Evolutionary conservation across 2,329 filamentous ascomycete genomes (phyloP), one percentile per base, ranked within the genome.

Genomic region (Stagonosporopsis tanaceti): DNA sequence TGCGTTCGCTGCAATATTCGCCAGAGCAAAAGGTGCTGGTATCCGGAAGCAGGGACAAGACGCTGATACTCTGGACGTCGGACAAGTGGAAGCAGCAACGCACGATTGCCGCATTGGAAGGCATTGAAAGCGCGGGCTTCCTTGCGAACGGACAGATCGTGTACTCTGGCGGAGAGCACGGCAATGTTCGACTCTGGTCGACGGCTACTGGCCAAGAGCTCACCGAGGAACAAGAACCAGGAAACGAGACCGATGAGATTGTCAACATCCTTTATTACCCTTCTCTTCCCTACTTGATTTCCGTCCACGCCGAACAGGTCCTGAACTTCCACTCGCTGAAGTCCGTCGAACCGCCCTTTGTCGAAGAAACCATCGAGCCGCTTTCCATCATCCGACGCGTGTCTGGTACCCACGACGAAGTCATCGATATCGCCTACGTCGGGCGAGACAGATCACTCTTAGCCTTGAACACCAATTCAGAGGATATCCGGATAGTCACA

Each of bases 341-440:
- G 72, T 47, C 84, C 71, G 46, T 85, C 65, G 52, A 73, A 25
- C 65, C 71, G 32, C 58, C 74, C 52, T 59, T 70, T 77, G 57
- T 70, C 69, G 62, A 78, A 57, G 66, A 82, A 72, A 68, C 80
- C 77, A 71, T 90, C 78, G 75, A 79, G n/a, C 79, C 85, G n/a
- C 75, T 89, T 24, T 81, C 84, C 9, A 70, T 88, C 0, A 84
- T 91, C 41, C 87, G 91, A 65, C 87, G 92, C 41, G 96, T 99
- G 65, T 97, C 94, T 4, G 96, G 95, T 50, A 97, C 95, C 6
- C 93, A 98, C 75, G 96, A 99, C 74, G 95, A 99, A 75, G 93
- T 99, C 50, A 97, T 99, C 65, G 96, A 99, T 72, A 80, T 99
- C 32, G 91, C 89, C 28, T 97, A 95, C 69, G 82, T 98, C 52